Base-by-base conservation (phyloP, 345 rosid species). In the Brassica cretica region DNA sequence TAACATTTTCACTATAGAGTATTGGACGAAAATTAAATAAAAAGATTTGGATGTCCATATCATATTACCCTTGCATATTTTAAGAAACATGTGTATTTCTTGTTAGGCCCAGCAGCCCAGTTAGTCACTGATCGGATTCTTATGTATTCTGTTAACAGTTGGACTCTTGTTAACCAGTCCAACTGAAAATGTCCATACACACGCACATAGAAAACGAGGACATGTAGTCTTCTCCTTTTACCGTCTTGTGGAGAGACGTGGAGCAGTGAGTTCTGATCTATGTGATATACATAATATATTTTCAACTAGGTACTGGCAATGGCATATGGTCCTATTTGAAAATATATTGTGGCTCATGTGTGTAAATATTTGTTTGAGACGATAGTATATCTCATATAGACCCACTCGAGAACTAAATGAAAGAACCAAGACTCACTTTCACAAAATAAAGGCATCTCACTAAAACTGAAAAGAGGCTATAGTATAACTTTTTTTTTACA, bases 71-170 rank as follows among this genome's bases (percentile, higher is more conserved):
- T 10, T 29, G 18, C 46, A 63, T 7, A 51, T 64, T 51, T n/a
- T 49, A 14, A 65, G 55, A 58, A 58, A 53, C 67, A 27, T 68
- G 67, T 18, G 62, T 39, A 27, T 46, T 33, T 68, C 35, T 16
- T 61, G 30, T 37, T 29, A 64, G 71, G 76, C 76, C 66, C 14
- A 71, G 72, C 35, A 77, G 72, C 72, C 66, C 76, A 71, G 5
- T 64, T 71, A 16, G 12, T 12, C 16, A 64, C 14, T 25, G 55
- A 7, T 39, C 55, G 18, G 76, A 69, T 41, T 63, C 64, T 49
- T 44, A 21, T 16, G 15, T 55, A 56, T 8, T 55, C 15, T 66
- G 65, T 59, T 12, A 46, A 46, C 5, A 3, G 51, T 76, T 60
- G 55, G 79, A 49, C 29, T 30, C 2, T 60, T 69, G 19, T 33